These are phyloP conservation scores for Mucor piriformis DNA, from an alignment of 371 early-diverging fungal species.

Conservation along the genomic window DNA sequence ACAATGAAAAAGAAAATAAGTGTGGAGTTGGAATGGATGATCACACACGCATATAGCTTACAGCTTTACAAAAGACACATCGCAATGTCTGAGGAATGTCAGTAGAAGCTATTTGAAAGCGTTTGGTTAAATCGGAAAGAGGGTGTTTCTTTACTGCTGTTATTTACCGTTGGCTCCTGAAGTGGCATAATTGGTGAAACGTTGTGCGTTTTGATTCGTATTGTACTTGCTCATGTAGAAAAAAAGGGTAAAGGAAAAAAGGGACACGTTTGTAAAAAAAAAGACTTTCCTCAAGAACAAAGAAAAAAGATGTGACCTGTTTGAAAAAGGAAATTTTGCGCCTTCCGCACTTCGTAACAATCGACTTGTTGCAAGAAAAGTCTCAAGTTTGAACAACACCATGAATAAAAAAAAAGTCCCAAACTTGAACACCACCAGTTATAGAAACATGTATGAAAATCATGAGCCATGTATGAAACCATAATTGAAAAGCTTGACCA, in stretches of 20 bases:
- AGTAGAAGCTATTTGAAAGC: neutral
- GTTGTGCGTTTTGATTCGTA: neutral
- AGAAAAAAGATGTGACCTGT: neutral
- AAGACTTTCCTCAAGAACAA: neutral
- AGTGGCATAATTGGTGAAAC: neutral
- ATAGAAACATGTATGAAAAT: no score
- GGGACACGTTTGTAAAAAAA: neutral
- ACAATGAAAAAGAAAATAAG: neutral
- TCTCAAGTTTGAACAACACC: no score
- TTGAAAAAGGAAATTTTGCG: neutral
- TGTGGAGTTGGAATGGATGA: no score
- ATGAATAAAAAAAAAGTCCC: no score
- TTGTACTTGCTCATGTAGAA: neutral
- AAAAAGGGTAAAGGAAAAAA: no score
- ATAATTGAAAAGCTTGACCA: no score
- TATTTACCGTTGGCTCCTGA: neutral
- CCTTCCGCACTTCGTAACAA: no score
- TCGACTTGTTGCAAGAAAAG: no score
- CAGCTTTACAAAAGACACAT: constrained; percentile 28
- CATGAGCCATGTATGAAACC: no score
- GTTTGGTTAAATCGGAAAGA: neutral
- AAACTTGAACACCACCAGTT: no score
- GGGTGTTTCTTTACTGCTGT: neutral
- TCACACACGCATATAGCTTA: no score
- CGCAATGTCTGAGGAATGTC: constrained; percentile 3